Evolutionary conservation across 1,139 yeast genomes (phyloP), one percentile per base, ranked within the genome.

Genomic region (Hemisphaericaspora lyxosophila): DNA sequence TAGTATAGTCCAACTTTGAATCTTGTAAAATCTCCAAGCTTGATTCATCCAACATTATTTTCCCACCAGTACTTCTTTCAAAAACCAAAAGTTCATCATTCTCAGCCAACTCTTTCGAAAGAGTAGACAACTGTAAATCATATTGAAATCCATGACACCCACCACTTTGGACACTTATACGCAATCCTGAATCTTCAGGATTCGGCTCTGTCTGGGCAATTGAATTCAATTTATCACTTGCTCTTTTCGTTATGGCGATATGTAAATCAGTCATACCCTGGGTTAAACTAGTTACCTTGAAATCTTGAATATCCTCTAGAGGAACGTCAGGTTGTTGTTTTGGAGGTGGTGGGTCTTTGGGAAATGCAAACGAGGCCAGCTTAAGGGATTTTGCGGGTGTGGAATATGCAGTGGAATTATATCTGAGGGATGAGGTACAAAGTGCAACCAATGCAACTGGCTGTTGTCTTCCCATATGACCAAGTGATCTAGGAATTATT

Each of bases 121-220:
- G 60, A 38, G 75, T 73, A 5, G 82, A 73, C 36, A 90, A 69
- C 42, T 80, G 75, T 52, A 92, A 68, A 46, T 84, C 78, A 55
- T 92, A 92, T 60, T 92, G 98, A 62, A 88, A 94, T 20, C 99
- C 98, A 59, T 92, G 99, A 59, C 98, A 94, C 3, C 99, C 99
- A 5, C 98, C 99, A 53, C 96, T 85, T 51, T 90, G 97, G 5
- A 94, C 97, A n/a, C 75, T 67, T 5, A 94, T 78, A 35, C 84
- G 69, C 30, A 92, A 66, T 0, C 86, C 86, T n/a, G 82, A 54
- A 34, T 80, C 66, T n/a, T 7, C 4, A 0, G 80, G 76, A 39
- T 82, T 75, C 9, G 66, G 51, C 46, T 89, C 96, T 3, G 67
- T 73, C 15, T 60, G 52, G 12, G 81, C 75, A 12, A 90, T 78